Conservation (phyloP, 2,329 filamentous ascomycete genomes). For the Colletotrichum godetiae region DNA sequence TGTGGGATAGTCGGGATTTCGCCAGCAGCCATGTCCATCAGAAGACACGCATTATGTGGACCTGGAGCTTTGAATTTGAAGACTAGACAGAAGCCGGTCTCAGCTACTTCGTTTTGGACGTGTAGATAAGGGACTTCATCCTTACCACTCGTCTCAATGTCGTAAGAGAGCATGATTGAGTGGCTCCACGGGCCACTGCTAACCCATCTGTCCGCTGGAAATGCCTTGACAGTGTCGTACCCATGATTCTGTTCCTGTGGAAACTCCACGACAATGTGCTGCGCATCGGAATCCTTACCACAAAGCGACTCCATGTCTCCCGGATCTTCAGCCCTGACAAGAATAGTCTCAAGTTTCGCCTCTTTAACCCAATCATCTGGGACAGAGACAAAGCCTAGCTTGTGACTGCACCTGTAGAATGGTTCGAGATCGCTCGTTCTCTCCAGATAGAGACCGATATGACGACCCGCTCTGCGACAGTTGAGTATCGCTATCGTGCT, state of each 20-base stretch:
- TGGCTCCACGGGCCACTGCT: not conserved
- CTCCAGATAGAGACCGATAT: not conserved
- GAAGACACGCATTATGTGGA: not conserved
- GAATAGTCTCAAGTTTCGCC: not conserved
- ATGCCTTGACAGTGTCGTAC: not conserved
- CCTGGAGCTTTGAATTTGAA: not conserved
- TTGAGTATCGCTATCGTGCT: not conserved
- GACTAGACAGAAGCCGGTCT: not conserved
- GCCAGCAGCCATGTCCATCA: not conserved
- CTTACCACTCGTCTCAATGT: not conserved
- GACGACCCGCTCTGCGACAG: not conserved
- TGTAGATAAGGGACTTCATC: not conserved
- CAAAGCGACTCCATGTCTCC: not conserved
- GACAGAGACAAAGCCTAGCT: not conserved
- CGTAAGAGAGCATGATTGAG: not conserved
- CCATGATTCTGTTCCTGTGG: not conserved
- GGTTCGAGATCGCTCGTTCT: not conserved
- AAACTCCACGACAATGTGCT: not conserved
- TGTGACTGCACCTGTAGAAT: not conserved
- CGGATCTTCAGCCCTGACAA: not conserved
- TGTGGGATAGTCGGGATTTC: not conserved
- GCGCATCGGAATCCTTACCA: not conserved
- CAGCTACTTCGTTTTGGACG: not conserved
- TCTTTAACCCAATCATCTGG: not conserved
- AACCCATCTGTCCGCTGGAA: not conserved